Evolutionary conservation across 495 filamentous ascomycete species (phyloP).

Genomic region (Hypomontagnella submonticulosa): DNA sequence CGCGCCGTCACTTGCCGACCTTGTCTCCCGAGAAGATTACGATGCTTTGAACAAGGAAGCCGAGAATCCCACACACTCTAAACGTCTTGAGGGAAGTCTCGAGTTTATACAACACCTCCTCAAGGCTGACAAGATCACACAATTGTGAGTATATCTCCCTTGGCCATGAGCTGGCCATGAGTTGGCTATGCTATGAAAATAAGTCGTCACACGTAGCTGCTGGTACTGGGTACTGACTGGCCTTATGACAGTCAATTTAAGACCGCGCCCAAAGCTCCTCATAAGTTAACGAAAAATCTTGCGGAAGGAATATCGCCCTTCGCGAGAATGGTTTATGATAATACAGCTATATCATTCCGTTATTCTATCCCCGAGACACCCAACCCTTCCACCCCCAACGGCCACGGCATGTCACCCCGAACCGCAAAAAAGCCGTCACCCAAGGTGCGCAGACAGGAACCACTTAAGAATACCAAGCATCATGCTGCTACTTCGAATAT

Average conservation of each 20-base stretch:
- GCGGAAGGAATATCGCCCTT: conserved; percentile 54
- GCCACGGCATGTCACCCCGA: conserved; percentile 30
- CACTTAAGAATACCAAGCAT: conserved; percentile 41
- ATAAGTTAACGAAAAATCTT: conserved; percentile 35
- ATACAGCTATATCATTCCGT: conserved; percentile 51
- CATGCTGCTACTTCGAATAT: conserved; percentile 40
- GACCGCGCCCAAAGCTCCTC: conserved; percentile 49
- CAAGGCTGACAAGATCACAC: conserved; percentile 72
- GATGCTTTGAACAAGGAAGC: conserved; percentile 65
- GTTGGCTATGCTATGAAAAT: too few relatives aligned
- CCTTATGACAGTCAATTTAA: conserved; percentile 74
- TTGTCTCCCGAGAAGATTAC: conserved; percentile 58
- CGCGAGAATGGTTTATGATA: conserved; percentile 58
- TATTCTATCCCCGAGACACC: conserved; percentile 47
- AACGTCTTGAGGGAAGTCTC: conserved; percentile 61
- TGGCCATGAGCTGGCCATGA: background rate
- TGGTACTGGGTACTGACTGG: conserved; percentile 30
- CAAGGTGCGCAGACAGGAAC: conserved; percentile 41
- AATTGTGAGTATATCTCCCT: conserved; percentile 69
- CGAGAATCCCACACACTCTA: conserved; percentile 49
- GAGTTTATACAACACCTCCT: conserved; percentile 76
- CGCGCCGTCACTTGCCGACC: conserved; percentile 55
- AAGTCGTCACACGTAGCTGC: conserved; percentile 1
- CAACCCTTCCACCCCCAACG: conserved; percentile 29
- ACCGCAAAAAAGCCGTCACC: conserved; percentile 37